Conservation (phyloP, 495 filamentous ascomycete genomes). For the Penicillium paradoxum region DNA sequence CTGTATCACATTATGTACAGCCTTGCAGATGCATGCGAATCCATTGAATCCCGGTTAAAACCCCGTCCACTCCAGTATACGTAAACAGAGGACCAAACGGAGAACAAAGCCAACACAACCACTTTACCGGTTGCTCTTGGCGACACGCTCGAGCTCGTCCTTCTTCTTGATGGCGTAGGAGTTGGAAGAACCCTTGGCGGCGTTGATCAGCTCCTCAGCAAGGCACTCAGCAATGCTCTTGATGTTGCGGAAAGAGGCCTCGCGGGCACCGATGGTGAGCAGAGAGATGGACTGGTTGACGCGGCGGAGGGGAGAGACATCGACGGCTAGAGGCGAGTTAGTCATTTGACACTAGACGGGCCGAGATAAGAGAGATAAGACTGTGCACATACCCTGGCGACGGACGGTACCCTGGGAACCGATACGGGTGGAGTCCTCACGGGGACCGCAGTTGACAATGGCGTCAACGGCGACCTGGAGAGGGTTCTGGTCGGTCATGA, state of each 20-base stretch:
- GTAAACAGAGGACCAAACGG: conserved; percentile 45
- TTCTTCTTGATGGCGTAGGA: conserved; percentile 99
- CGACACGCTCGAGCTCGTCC: conserved; percentile 99
- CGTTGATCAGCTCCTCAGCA: conserved; percentile 99
- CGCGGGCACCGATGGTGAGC: conserved; percentile 93
- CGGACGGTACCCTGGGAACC: conserved; percentile 98
- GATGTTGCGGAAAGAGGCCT: conserved; percentile 97
- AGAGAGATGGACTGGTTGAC: conserved; percentile 99
- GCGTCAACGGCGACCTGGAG: conserved; percentile 99
- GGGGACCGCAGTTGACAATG: conserved; percentile 99
- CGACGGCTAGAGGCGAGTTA: conserved; percentile 59
- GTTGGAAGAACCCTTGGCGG: conserved; percentile 99
- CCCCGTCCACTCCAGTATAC: conserved; percentile 47
- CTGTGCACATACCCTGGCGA: conserved; percentile 55
- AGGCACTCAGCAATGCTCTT: conserved; percentile 98
- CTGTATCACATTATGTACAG: conserved; percentile 45
- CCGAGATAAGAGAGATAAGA: not conserved
- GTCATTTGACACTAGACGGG: not conserved
- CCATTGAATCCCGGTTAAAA: conserved; percentile 45
- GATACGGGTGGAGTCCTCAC: conserved; percentile 99
- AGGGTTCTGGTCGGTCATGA: conserved; percentile 99
- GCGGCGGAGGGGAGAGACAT: conserved; percentile 97
- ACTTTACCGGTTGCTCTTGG: conserved; percentile 97
- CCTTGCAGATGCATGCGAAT: conserved; percentile 44
- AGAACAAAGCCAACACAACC: conserved; percentile 41